Evolutionary conservation across 192 early-diverging fungal genomes (phyloP).

Genomic region (Phlyctochytrium bullatum): DNA sequence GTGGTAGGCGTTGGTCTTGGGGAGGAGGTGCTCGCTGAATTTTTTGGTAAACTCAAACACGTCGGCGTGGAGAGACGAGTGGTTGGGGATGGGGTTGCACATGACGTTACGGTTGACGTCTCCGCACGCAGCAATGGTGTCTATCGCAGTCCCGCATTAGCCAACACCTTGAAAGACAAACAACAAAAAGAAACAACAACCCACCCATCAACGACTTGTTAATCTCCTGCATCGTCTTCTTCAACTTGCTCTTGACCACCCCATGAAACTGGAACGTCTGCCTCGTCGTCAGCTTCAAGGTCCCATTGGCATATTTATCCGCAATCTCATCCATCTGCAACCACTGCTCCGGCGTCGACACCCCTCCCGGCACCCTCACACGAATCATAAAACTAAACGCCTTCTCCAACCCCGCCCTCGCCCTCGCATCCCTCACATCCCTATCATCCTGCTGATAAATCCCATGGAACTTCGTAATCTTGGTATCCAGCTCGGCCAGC

Average conservation of each 20-base stretch:
- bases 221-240: constrained; percentile 85
- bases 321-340: constrained; percentile 90
- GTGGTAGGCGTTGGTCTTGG: constrained; percentile 87
- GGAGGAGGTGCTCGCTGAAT: constrained; percentile 76
- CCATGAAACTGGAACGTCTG: constrained; percentile 98
- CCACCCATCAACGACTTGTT: constrained; percentile 77
- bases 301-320: constrained; percentile 78
- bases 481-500: constrained; percentile 84
- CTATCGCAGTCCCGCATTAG: no score
- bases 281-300: constrained; percentile 93
- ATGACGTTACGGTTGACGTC: constrained; percentile 99
- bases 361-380: constrained; percentile 89
- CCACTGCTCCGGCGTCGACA: constrained; percentile 86
- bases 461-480: constrained; percentile 95
- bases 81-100: constrained; percentile 82
- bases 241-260: constrained; percentile 87
- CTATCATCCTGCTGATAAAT: constrained; percentile 97
- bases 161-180: not conserved
- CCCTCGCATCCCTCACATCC: constrained; percentile 82
- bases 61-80: constrained; percentile 75
- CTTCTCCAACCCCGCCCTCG: constrained; percentile 82
- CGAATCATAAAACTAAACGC: constrained; percentile 97
- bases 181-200: constrained; percentile 8
- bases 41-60: constrained; percentile 70
- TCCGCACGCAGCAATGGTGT: constrained; percentile 94